These are phyloP conservation scores for Pholiota conissans DNA, from an alignment of 768 basidiomycete species.

Conservation along the genomic window DNA sequence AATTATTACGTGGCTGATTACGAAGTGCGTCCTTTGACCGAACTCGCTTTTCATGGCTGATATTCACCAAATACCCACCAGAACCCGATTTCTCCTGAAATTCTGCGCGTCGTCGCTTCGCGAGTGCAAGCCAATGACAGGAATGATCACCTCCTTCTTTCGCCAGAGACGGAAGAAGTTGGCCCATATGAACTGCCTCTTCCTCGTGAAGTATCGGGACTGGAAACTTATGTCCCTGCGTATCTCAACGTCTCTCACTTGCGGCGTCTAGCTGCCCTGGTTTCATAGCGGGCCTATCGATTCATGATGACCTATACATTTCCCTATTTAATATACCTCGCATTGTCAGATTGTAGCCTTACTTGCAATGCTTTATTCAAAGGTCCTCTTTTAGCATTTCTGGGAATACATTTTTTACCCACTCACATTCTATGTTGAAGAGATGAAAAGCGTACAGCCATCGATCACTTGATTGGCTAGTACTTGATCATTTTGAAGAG, in stretches of 20 bases:
- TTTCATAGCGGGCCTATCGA: conserved; percentile 30
- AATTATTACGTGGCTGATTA: conserved; percentile 99
- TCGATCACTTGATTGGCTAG: conserved; percentile 57
- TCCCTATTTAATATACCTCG: conserved; percentile 38
- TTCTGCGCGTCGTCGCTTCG: conserved; percentile 93
- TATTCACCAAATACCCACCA: conserved; percentile 26
- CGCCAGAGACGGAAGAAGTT: conserved; percentile 96
- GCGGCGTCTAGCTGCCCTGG: conserved; percentile 82
- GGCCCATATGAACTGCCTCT: conserved; percentile 93
- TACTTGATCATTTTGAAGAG: conserved; percentile 47
- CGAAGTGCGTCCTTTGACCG: conserved; percentile 57
- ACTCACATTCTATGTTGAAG: conserved; percentile 9
- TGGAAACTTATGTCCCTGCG: conserved; percentile 95
- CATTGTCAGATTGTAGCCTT: conserved; percentile 42
- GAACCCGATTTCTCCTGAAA: conserved; percentile 98
- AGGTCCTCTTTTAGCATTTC: conserved; percentile 21
- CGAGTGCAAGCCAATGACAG: conserved; percentile 95
- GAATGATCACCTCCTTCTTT: conserved; percentile 93
- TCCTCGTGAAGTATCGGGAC: conserved; percentile 90
- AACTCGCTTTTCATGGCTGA: neutral
- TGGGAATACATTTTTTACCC: conserved; percentile 5
- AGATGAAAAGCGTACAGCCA: conserved; percentile 36
- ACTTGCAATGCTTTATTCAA: conserved; percentile 38
- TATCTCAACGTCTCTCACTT: conserved; percentile 90
- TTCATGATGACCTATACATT: conserved; percentile 15